A percentile compares a stretch with the other conserved stretches of the same genome.
Evolutionary conservation across 1,284 basidiomycete genomes (phyloP).

Genomic region (Trichosporon faecale): DNA sequence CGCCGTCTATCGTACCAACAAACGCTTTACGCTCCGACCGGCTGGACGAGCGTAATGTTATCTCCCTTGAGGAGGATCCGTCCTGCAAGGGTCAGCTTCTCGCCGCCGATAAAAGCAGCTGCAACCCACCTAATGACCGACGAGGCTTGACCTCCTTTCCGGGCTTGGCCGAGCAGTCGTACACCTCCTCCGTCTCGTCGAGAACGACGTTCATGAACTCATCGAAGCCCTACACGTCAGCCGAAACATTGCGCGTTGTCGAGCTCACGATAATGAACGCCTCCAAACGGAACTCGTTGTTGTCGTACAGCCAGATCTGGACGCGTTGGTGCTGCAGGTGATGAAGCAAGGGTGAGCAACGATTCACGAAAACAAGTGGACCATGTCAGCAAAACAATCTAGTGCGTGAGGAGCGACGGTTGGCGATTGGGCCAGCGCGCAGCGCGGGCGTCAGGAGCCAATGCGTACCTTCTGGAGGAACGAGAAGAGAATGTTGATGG

Average conservation of each 20-base stretch:
- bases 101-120: neutral
- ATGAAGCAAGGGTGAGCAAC: too few species aligned
- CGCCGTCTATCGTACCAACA: neutral
- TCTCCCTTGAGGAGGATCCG: slow-evolving; percentile 92
- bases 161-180: slow-evolving; percentile 79
- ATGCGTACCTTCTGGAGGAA: slow-evolving; percentile 69
- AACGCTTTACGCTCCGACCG: slow-evolving; percentile 27
- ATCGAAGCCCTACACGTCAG: slow-evolving; percentile 78
- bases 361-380: neutral
- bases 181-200: slow-evolving; percentile 93
- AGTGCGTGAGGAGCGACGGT: neutral
- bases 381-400: slow-evolving; percentile 4
- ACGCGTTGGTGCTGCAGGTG: slow-evolving; percentile 71
- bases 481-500: slow-evolving; percentile 98
- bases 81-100: slow-evolving; percentile 58
- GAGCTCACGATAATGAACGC: slow-evolving; percentile 85
- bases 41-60: slow-evolving; percentile 92
- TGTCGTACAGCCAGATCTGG: slow-evolving; percentile 95
- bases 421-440: too few species aligned
- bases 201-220: slow-evolving; percentile 99
- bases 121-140: slow-evolving; percentile 42
- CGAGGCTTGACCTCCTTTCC: slow-evolving; percentile 67
- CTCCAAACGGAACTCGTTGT: slow-evolving; percentile 93
- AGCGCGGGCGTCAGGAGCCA: neutral
- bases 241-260: slow-evolving; percentile 13